phyloP scores from a whole-genome alignment of 441 rosid genomes.

The Erodium texanum region DNA sequence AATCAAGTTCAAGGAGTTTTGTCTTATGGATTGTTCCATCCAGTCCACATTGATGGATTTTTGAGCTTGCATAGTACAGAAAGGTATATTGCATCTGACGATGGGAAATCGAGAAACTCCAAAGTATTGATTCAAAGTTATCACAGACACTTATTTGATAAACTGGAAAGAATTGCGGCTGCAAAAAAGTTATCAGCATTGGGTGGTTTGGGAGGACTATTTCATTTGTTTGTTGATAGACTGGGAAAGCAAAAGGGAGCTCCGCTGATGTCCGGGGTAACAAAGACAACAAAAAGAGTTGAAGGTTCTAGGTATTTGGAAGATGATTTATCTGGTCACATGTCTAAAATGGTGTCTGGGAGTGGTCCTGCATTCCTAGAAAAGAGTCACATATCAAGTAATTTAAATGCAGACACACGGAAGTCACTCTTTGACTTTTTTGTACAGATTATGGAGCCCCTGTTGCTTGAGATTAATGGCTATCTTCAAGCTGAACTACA shows the following conservation, averaged over 20 bases:
- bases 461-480: constrained; percentile 47
- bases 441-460: constrained; percentile 77
- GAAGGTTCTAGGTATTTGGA: constrained; percentile 18
- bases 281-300: constrained; percentile 22
- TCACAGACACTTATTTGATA: constrained; percentile 74
- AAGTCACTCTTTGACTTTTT: constrained; percentile 68
- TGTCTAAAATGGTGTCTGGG: constrained; percentile 13
- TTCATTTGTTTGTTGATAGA: constrained; percentile 51
- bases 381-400: constrained; percentile 29
- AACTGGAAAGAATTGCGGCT: constrained; percentile 39
- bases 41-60: constrained; percentile 75
- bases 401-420: constrained; percentile 49
- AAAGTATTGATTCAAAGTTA: constrained; percentile 55
- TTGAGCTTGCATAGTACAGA: constrained; percentile 43
- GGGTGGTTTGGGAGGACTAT: constrained; percentile 57
- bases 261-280: constrained; percentile 30
- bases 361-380: constrained; percentile 28
- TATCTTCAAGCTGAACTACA: constrained; percentile 33
- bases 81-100: constrained; percentile 39
- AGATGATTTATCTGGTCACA: too few relatives aligned
- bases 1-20: constrained; percentile 52
- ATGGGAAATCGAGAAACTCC: constrained; percentile 30
- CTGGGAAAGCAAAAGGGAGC: constrained; percentile 50
- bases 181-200: constrained; percentile 38
- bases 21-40: constrained; percentile 67